phyloP scores from a whole-genome alignment of 257 asterid genomes.

The Gentiana dahurica region DNA sequence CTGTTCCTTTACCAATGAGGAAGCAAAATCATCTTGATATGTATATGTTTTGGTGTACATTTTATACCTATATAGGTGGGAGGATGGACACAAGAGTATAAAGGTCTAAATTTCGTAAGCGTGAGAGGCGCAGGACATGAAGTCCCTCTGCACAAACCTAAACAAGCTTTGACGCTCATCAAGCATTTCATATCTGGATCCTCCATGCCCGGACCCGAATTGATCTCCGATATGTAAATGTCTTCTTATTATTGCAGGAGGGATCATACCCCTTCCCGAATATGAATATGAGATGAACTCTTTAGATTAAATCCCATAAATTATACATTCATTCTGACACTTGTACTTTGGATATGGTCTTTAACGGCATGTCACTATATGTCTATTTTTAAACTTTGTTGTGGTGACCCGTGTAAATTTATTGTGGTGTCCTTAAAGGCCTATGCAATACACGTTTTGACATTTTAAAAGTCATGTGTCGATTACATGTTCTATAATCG shows the following conservation, averaged over 20 bases:
- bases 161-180: conserved; percentile 60
- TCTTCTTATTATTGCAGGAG: background rate
- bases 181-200: conserved; percentile 53
- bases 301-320: no score
- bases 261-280: no score
- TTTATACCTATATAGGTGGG: conserved; percentile 41
- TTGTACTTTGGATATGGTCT: no score
- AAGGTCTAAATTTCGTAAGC: conserved; percentile 66
- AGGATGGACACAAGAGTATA: conserved; percentile 86
- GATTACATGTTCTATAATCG: no score
- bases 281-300: no score
- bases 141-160: conserved; percentile 76
- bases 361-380: no score
- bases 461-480: no score
- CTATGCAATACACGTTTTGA: no score
- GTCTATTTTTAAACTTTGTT: no score
- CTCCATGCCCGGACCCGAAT: conserved; percentile 45
- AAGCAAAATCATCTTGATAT: background rate
- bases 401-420: no score
- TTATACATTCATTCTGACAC: no score
- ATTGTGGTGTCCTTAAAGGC: no score
- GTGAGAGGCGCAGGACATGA: conserved; percentile 97
- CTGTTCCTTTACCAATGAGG: background rate
- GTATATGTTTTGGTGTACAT: conserved; percentile 1
- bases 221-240: conserved; percentile 28